These are phyloP conservation scores for Delitschia confertaspora DNA, from an alignment of 495 filamentous ascomycete species.

Conservation along the genomic window DNA sequence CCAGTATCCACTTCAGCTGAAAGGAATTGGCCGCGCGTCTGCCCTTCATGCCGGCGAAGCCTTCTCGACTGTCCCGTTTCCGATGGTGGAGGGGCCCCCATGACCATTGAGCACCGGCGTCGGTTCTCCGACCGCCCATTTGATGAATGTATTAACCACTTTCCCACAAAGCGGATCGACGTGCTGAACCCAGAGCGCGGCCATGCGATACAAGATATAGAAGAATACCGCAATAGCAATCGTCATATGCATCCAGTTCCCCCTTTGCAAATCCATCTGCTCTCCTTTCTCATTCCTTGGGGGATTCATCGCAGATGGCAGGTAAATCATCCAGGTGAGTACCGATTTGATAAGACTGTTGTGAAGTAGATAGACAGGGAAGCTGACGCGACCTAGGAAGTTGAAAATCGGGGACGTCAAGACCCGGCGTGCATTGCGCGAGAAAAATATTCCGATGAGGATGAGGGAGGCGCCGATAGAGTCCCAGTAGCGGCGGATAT, in stretches of 20 bases:
- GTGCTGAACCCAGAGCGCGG: slow-evolving; percentile 20
- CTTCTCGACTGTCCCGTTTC: too few relatives aligned
- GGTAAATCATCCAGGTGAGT: slow-evolving; percentile 29
- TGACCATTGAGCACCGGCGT: neutral
- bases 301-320: slow-evolving; percentile 26
- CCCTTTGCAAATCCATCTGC: slow-evolving; percentile 27
- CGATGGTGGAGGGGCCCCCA: too few relatives aligned
- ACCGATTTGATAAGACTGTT: slow-evolving; percentile 28
- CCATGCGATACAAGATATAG: slow-evolving; percentile 26
- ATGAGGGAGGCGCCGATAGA: slow-evolving; percentile 23
- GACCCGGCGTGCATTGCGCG: slow-evolving; percentile 22
- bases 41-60: too few relatives aligned
- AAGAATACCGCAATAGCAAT: slow-evolving; percentile 26
- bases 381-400: slow-evolving; percentile 30
- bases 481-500: slow-evolving; percentile 30
- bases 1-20: too few relatives aligned
- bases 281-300: slow-evolving; percentile 26
- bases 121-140: slow-evolving; percentile 18
- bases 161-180: slow-evolving; percentile 27
- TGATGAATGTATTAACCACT: slow-evolving; percentile 17
- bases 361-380: slow-evolving; percentile 31
- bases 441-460: slow-evolving; percentile 28
- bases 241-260: slow-evolving; percentile 20
- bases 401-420: slow-evolving; percentile 28
- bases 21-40: too few relatives aligned